Evolutionary conservation across 495 filamentous ascomycete genomes (phyloP).

Genomic region (Astrothelium macrocarpum): DNA sequence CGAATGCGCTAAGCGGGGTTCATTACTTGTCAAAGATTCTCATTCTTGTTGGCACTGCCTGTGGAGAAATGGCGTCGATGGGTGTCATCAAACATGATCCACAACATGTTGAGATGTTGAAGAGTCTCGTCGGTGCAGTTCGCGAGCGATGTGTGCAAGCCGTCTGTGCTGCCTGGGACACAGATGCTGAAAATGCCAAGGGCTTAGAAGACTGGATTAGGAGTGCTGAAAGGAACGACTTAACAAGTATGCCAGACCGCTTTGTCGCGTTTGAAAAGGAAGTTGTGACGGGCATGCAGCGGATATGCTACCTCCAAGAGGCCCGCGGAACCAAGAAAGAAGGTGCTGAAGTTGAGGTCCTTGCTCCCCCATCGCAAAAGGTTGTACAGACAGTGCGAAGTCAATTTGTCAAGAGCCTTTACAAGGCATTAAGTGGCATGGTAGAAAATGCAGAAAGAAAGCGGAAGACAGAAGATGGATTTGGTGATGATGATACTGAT

Average conservation of each 20-base stretch:
- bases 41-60: slow-evolving; percentile 68
- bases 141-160: slow-evolving; percentile 76
- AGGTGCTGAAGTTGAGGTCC: slow-evolving; percentile 47
- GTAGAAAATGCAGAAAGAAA: slow-evolving; percentile 85
- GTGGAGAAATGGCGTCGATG: slow-evolving; percentile 74
- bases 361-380: slow-evolving; percentile 73
- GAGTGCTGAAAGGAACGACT: slow-evolving; percentile 62
- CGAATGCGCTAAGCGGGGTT: slow-evolving; percentile 79
- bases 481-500: slow-evolving; percentile 40
- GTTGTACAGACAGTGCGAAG: slow-evolving; percentile 73
- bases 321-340: slow-evolving; percentile 36
- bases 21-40: slow-evolving; percentile 78
- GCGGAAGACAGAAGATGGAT: slow-evolving; percentile 47
- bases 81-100: slow-evolving; percentile 41
- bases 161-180: slow-evolving; percentile 74
- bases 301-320: slow-evolving; percentile 88
- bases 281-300: slow-evolving; percentile 76
- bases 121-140: slow-evolving; percentile 59
- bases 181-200: slow-evolving; percentile 81
- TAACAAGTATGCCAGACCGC: slow-evolving; percentile 80
- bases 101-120: slow-evolving; percentile 53
- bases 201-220: slow-evolving; percentile 86
- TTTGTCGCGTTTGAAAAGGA: slow-evolving; percentile 72
- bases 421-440: slow-evolving; percentile 85
- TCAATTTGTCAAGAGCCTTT: slow-evolving; percentile 83